Percentiles rank a stretch among this genome's conserved stretches.
phyloP scores from a whole-genome alignment of 2,329 filamentous ascomycete genomes.

The Trichophyton verrucosum region DNA sequence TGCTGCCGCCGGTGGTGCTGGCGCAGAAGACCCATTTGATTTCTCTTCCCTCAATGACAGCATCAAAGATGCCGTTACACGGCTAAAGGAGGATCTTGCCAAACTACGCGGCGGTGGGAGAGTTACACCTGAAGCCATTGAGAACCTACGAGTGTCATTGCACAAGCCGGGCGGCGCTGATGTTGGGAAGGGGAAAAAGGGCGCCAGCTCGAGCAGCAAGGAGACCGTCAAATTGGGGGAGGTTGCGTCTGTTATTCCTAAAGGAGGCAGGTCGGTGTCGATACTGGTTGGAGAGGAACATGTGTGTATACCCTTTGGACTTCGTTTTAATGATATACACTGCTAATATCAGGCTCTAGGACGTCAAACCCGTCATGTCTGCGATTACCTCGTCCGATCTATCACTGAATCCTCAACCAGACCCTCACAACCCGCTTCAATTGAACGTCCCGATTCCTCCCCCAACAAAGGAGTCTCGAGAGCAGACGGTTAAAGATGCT shows the following conservation, averaged over 20 bases:
- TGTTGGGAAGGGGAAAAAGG: constrained; percentile 4
- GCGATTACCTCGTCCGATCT: constrained; percentile 32
- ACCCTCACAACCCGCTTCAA: constrained; percentile 33
- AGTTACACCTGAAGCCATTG: constrained; percentile 50
- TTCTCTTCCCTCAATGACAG: constrained; percentile 45
- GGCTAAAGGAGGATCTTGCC: constrained; percentile 48
- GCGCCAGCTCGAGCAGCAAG: constrained; percentile 22
- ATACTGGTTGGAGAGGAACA: constrained; percentile 54
- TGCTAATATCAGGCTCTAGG: constrained; percentile 18
- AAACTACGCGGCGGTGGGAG: constrained; percentile 51
- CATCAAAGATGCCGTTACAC: constrained; percentile 43
- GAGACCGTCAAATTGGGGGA: constrained; percentile 46
- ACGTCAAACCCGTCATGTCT: constrained; percentile 34
- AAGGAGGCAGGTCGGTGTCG: constrained; percentile 47
- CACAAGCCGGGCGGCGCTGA: not conserved
- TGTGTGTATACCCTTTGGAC: constrained; percentile 30
- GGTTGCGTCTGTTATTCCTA: constrained; percentile 54
- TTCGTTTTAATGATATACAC: not conserved
- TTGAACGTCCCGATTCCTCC: constrained; percentile 36
- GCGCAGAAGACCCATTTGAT: constrained; percentile 45
- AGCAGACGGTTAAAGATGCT: constrained; percentile 29
- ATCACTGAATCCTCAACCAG: constrained; percentile 33
- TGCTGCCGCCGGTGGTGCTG: constrained; percentile 17
- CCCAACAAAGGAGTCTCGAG: constrained; percentile 35
- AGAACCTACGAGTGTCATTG: constrained; percentile 48